Conservation (phyloP, 2,329 filamentous ascomycete species). For the Stagonosporopsis vannaccii region DNA sequence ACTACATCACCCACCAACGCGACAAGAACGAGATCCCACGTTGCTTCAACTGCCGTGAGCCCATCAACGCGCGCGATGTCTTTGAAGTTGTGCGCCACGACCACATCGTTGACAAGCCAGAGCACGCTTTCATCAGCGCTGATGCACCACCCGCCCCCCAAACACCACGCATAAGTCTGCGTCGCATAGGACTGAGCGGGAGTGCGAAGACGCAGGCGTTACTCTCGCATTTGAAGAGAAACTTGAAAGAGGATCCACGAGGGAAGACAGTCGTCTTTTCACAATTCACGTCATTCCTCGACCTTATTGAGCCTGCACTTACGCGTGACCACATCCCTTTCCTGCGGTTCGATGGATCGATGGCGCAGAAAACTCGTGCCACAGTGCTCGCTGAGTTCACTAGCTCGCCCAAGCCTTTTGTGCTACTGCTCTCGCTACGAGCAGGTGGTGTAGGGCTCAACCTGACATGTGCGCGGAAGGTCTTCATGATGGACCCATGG, state of each 20-base stretch:
- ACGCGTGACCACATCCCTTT: constrained; percentile 74
- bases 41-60: constrained; percentile 90
- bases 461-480: constrained; percentile 83
- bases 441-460: constrained; percentile 96
- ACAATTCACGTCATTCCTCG: constrained; percentile 96
- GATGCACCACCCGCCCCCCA: constrained; percentile 36
- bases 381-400: constrained; percentile 78
- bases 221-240: constrained; percentile 73
- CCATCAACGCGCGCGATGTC: constrained; percentile 81
- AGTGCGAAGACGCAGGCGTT: constrained; percentile 89
- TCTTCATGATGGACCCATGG: constrained; percentile 99
- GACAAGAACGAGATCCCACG: constrained; percentile 77
- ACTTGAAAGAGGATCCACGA: constrained; percentile 69
- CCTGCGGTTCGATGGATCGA: constrained; percentile 89
- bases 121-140: constrained; percentile 49
- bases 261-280: constrained; percentile 94
- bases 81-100: constrained; percentile 92
- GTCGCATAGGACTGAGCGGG: constrained; percentile 70
- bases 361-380: constrained; percentile 84
- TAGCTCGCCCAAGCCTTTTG: constrained; percentile 63
- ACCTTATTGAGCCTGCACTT: constrained; percentile 86
- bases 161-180: constrained; percentile 63
- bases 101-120: constrained; percentile 57
- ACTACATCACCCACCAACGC: constrained; percentile 86
- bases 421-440: constrained; percentile 83